Base-by-base conservation (phyloP, 306 rosid species). In the Malus fusca region DNA sequence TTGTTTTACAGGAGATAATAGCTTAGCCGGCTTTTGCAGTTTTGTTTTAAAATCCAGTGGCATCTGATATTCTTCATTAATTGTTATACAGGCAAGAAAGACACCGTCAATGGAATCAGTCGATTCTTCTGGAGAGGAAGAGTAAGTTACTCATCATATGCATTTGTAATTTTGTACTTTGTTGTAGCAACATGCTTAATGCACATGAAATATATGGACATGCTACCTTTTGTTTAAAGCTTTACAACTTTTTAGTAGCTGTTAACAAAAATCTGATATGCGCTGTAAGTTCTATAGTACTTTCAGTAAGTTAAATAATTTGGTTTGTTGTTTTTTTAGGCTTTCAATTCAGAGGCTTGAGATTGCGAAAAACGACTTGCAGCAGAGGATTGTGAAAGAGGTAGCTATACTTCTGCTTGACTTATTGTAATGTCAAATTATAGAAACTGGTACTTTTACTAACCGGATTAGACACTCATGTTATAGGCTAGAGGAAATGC, bases 61-160 rank as follows among this genome's bases (percentile, higher is more conserved):
- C 58, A 53, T 86, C 85, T 85, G 79, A 82, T 75, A 40, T 53
- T 64, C 40, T 77, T 21, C 68, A 76, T 69, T 82, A 42, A 77
- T 80, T 82, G 22, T 75, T 82, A 26, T 77, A 75, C 97, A 92
- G 99, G 91, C 89, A 21, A 90, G 96, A 82, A 96, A 92, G 90
- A 89, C 98, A 6, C 93, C 89, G 1, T 92, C 97, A 37, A 87
- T 90, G 86, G 99, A 96, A 82, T 92, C 99, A 11, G 93, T 90
- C 44, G 99, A 96, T 79, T 96, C 99, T 79, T 90, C 98, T 48
- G 97, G 97, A 80, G 99, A 96, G 85, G 99, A 96, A 84, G 99
- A 96, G 99, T 96, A 88, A 89, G 99, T 84, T 48, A 71, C 68
- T 71, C 40, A 46, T 68, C 55, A 67, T 73, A 31, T 84, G n/a